Conservation (phyloP, 2,329 filamentous ascomycete genomes). For the Trichoderma sp. region DNA sequence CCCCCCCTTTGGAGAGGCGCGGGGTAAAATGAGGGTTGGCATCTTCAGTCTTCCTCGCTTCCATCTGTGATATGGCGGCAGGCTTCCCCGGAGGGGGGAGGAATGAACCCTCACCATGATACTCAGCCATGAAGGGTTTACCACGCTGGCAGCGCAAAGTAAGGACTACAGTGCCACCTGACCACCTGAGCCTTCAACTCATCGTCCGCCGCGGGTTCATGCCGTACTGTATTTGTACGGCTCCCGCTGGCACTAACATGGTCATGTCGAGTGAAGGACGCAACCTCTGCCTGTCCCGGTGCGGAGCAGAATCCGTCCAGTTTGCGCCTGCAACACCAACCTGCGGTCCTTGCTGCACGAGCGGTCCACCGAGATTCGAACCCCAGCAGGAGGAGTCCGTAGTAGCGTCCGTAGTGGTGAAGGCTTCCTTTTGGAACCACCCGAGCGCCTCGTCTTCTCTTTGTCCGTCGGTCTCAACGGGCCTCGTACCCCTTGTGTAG, state of each 20-base stretch:
- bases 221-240: not conserved
- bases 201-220: slow-evolving; percentile 18
- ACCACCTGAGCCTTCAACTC: slow-evolving; percentile 12
- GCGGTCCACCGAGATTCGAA: slow-evolving; percentile 22
- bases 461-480: too few species aligned
- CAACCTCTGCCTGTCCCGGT: slow-evolving; percentile 9
- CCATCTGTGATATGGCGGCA: not conserved
- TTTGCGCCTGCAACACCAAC: slow-evolving; percentile 17
- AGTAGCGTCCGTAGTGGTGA: not conserved
- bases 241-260: not conserved
- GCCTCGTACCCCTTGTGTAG: too few species aligned
- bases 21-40: slow-evolving; percentile 23
- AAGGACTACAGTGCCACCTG: slow-evolving; percentile 11
- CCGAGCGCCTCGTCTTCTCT: not conserved
- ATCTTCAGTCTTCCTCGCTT: not conserved
- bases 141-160: slow-evolving; percentile 7
- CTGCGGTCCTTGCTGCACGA: slow-evolving; percentile 14
- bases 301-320: not conserved
- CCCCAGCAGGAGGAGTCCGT: slow-evolving; percentile 17
- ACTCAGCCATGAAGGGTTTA: not conserved
- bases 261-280: slow-evolving; percentile 20
- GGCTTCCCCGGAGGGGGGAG: not conserved
- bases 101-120: not conserved
- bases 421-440: not conserved
- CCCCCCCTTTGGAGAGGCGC: slow-evolving; percentile 12